Percentiles rank a stretch among this genome's conserved stretches.
Evolutionary conservation across 2,329 filamentous ascomycete species (phyloP).

Genomic region (Teratosphaeria epicoccoides): DNA sequence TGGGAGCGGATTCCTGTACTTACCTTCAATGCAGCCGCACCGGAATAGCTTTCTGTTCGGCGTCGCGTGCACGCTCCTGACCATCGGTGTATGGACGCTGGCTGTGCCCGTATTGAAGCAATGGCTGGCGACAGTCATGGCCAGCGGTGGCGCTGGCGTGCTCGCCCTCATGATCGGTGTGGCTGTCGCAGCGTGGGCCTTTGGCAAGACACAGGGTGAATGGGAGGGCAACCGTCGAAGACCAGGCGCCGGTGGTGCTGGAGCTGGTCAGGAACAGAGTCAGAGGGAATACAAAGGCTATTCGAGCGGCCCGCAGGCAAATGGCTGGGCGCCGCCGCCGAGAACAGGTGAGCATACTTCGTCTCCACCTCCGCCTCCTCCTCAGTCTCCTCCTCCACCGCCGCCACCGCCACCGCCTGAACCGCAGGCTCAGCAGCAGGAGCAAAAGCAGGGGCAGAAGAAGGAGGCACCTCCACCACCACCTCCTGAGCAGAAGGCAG

Average conservation of each 20-base stretch:
- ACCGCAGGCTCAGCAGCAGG: constrained; percentile 10
- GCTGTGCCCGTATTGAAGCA: constrained; percentile 61
- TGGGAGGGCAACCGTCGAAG: constrained; percentile 35
- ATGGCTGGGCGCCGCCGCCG: constrained; percentile 7
- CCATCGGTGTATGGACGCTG: constrained; percentile 61
- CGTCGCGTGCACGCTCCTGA: constrained; percentile 63
- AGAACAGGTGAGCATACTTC: background rate
- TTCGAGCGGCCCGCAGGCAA: constrained; percentile 15
- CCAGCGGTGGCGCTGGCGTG: constrained; percentile 60
- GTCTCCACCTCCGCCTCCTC: constrained; percentile 8
- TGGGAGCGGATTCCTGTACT: constrained; percentile 80
- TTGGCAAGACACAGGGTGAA: constrained; percentile 53
- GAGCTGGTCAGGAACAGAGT: constrained; percentile 21
- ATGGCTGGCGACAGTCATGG: constrained; percentile 63
- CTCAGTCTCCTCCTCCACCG: constrained; percentile 10
- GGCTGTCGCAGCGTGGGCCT: constrained; percentile 66
- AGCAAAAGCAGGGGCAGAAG: background rate
- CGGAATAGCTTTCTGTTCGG: constrained; percentile 86
- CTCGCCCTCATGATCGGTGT: constrained; percentile 61
- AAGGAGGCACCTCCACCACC: constrained; percentile 6
- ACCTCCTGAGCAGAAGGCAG: constrained; percentile 1
- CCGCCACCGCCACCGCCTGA: constrained; percentile 6
- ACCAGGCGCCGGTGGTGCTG: constrained; percentile 19
- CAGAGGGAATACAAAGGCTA: constrained; percentile 13
- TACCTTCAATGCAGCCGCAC: constrained; percentile 79